Base-by-base conservation (phyloP, 768 basidiomycete genomes). In the Amanita brunnescens region DNA sequence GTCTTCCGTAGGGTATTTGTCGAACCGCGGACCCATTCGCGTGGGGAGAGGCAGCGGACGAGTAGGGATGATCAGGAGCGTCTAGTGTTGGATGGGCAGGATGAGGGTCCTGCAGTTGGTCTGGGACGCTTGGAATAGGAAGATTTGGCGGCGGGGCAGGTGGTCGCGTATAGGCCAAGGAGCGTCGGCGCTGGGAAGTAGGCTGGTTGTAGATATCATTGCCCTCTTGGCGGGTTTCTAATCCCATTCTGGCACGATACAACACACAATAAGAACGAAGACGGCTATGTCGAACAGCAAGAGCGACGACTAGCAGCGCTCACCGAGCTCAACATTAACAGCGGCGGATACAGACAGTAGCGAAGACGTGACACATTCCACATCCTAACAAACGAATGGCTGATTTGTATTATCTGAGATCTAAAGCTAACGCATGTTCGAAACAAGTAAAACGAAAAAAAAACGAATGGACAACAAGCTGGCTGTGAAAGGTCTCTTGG, bases 121-220 rank as follows among this genome's bases (percentile, higher is more conserved):
- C 57, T 35, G 87, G 87, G 32, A 87, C 59, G 58, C 71, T 80
- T 45, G 87, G 87, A 53, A 89, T 88, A 44, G 87, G 87, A 58
- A 80, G 77, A 59, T 71, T 79, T 18, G 87, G 87, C 38, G 87
- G 87, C 16, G 87, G 87, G 2, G 69, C 80, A 34, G 82, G 77
- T 5, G 86, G 85, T 40, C 83, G 78, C 21, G 72, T 70, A 59
- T 79, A 51, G 77, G 81, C 49, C 81, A 80, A 21, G 14, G 85
- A 87, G 58, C 87, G 85, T 47, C 87, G 81, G 50, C 85, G 80
- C 54, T 77, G 74, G 47, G 70, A 64, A 61, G 18, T 62, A 55
- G 7, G 59, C 55, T 21, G 67, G 54, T 41, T 73, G 61, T 47
- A 70, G 63, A 49, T 70, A 63, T 8, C 67, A 41, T 67, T 66